Evolutionary conservation across 106 monocot species (phyloP).

Genomic region (Dendrobium chrysotoxum): DNA sequence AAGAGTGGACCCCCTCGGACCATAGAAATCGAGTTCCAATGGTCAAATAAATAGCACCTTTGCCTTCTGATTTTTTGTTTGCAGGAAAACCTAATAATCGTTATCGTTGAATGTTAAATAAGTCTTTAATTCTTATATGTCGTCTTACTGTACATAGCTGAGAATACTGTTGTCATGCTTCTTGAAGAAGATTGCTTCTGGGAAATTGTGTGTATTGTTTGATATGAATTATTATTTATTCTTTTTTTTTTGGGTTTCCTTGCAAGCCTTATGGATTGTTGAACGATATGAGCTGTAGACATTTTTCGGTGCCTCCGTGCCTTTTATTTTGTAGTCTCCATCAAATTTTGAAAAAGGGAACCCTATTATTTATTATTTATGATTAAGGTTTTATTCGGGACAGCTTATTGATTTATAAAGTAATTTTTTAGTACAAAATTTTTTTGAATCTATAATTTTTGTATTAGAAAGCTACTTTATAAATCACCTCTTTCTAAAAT

Average conservation of each 20-base stretch:
- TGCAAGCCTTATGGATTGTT: too few relatives aligned
- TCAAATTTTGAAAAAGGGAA: too few relatives aligned
- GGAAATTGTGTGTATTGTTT: slow-evolving; percentile 7
- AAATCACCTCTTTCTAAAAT: too few relatives aligned
- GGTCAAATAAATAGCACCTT: slow-evolving; percentile 74
- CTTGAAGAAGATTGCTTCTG: neutral
- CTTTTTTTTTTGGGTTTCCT: slow-evolving; percentile 10
- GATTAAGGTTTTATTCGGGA: too few relatives aligned
- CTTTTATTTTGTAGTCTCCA: too few relatives aligned
- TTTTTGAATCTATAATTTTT: too few relatives aligned
- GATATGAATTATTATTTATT: slow-evolving; percentile 31
- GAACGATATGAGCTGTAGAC: too few relatives aligned
- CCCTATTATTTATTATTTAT: too few relatives aligned
- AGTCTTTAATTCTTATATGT: neutral
- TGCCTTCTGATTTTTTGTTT: slow-evolving; percentile 5
- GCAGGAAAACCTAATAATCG: neutral
- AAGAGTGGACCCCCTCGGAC: slow-evolving; percentile 79
- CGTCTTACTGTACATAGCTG: slow-evolving; percentile 44
- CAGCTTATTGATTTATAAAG: too few relatives aligned
- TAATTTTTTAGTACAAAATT: too few relatives aligned
- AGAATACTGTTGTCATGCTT: slow-evolving; percentile 8
- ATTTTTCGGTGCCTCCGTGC: too few relatives aligned
- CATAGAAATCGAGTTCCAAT: slow-evolving; percentile 96
- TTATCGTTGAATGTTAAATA: neutral
- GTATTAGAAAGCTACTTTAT: too few relatives aligned